Evolutionary conservation across 1,284 basidiomycete species (phyloP).

Genomic region (Ceraceosorus guamensis): DNA sequence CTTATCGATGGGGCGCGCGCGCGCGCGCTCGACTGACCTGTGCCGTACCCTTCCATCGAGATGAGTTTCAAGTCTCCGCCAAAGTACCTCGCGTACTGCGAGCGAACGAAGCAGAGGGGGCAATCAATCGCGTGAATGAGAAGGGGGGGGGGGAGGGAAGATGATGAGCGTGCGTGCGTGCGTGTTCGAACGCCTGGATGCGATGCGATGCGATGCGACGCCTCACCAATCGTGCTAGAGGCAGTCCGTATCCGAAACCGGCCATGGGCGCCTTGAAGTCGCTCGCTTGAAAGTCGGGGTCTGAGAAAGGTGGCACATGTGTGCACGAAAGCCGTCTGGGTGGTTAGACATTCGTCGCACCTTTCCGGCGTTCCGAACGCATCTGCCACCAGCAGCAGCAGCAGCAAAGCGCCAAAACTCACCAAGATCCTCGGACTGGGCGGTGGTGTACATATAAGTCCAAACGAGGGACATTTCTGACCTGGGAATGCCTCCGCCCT

Average conservation of each 20-base stretch:
- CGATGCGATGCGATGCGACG: neutral
- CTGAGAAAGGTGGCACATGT: slow-evolving; percentile 44
- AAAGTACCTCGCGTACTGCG: slow-evolving; percentile 79
- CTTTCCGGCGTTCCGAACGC: neutral
- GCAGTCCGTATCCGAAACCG: slow-evolving; percentile 78
- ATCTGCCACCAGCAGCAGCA: neutral
- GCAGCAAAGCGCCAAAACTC: neutral
- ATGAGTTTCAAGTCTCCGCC: slow-evolving; percentile 93
- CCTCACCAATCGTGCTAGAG: slow-evolving; percentile 75
- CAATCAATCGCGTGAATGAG: slow-evolving; percentile 1
- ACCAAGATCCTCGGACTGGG: slow-evolving; percentile 71
- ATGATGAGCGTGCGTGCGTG: neutral
- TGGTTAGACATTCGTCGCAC: neutral
- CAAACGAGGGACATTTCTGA: slow-evolving; percentile 93
- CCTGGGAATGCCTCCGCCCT: slow-evolving; percentile 93
- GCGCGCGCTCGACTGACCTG: too few relatives aligned
- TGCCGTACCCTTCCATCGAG: slow-evolving; percentile 68
- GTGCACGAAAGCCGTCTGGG: neutral
- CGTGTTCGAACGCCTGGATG: too few relatives aligned
- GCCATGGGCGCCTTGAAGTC: slow-evolving; percentile 99
- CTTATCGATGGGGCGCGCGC: slow-evolving; percentile 58
- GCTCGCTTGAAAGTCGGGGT: slow-evolving; percentile 76
- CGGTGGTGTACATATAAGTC: slow-evolving; percentile 98
- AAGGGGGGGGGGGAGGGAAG: neutral
- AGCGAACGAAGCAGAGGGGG: neutral